Evolutionary conservation across 2,329 filamentous ascomycete species (phyloP), one percentile per base, ranked within the genome.

Genomic region (Purpureocillium takamizusanense): DNA sequence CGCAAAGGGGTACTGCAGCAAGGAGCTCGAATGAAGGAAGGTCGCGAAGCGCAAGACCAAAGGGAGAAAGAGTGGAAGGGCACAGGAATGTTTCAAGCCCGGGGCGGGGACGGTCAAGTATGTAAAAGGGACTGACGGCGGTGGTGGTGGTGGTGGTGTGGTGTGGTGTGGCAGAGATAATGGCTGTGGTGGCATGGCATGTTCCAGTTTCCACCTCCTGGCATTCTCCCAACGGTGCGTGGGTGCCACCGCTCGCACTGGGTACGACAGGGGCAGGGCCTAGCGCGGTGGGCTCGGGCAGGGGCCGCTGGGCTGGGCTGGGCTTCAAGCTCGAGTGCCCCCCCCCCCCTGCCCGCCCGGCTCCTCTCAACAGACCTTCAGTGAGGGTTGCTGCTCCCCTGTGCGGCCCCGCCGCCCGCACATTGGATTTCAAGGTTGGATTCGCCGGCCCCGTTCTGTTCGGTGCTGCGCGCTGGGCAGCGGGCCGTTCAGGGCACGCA

Each of bases 21-120:
- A 42, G 45, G 45, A 47, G 45, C 45, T 42, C 45, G 38, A n/a
- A 43, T 42, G 31, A 38, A 32, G 11, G 42, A 40, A 16, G 37
- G 35, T 37, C 37, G 15, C 38, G 17, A 33, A 31, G 37, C 31
- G 15, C n/a, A 14, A 23, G 28, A 30, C 34, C 15, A 39, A 43
- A 41, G 41, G 41, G 38, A 41, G 38, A 38, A 25, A 14, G 38
- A 31, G 37, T 35, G 36, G 32, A 33, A 44, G 37, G 34, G 33
- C 42, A 17, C 35, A 39, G 44, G 42, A 47, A 45, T 45, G 41
- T 39, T 43, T 36, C 27, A 21, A 27, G 33, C 29, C 15, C 11
- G n/a, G 36, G 33, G 17, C 16, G 31, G 36, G 18, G 27, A 34
- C 13, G n/a, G 36, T 15, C 31, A 27, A 18, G 15, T 28, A 37